phyloP scores from a whole-genome alignment of 1,284 basidiomycete species.

The Papiliotrema nemorosa region DNA sequence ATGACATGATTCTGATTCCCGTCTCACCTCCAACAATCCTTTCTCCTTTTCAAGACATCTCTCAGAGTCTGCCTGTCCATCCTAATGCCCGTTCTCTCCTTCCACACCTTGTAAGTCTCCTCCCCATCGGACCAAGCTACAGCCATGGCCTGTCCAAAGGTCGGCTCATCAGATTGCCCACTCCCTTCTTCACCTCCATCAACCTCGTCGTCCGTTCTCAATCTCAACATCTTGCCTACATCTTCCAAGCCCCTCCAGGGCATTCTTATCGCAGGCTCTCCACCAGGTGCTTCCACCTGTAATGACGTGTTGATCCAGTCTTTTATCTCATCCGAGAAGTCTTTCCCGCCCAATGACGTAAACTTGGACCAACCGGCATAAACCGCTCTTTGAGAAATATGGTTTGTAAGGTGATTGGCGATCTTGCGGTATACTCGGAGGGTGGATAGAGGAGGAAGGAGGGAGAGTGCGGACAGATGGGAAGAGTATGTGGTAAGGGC shows the following conservation, averaged over 20 bases:
- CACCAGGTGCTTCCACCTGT: constrained; percentile 53
- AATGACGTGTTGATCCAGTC: constrained; percentile 58
- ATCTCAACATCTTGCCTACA: constrained; percentile 62
- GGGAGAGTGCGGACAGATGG: constrained; percentile 63
- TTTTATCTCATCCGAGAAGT: constrained; percentile 64
- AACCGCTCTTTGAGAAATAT: constrained; percentile 76
- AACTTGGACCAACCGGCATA: constrained; percentile 67
- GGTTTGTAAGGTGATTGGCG: constrained; percentile 62
- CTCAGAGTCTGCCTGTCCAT: constrained; percentile 32
- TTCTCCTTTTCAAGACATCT: constrained; percentile 38
- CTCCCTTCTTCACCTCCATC: neutral
- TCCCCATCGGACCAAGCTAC: constrained; percentile 70
- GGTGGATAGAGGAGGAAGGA: constrained; percentile 58
- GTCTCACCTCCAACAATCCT: constrained; percentile 41
- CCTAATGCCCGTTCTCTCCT: constrained; percentile 49
- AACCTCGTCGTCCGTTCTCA: constrained; percentile 51
- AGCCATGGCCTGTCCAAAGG: constrained; percentile 75
- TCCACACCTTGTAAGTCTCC: constrained; percentile 62
- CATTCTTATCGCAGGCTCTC: constrained; percentile 55
- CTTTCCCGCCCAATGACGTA: constrained; percentile 56
- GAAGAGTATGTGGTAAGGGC: constrained; percentile 70
- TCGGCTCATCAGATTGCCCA: too few relatives aligned
- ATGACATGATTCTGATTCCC: too few relatives aligned
- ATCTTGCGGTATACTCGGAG: constrained; percentile 67
- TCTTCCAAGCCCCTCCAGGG: constrained; percentile 70